Evolutionary conservation across 208 protist genomes (phyloP), one percentile per base, ranked within the genome.

Genomic region (Vickermania ingenoplastis): DNA sequence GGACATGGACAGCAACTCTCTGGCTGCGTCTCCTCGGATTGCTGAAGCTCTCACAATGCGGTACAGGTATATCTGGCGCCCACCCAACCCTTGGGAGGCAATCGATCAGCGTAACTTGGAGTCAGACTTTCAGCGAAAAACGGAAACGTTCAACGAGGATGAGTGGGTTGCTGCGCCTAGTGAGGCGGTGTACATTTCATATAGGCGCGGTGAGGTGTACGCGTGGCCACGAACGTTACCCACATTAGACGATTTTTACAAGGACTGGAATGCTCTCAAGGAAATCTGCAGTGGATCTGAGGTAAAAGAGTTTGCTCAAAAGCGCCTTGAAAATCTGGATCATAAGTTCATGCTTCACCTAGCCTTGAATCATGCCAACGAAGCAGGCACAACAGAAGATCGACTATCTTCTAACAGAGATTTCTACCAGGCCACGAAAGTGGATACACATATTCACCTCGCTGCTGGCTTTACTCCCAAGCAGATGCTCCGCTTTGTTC

Each of bases 391-490:
- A 25, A 92, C 75, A 11, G 86, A 85, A 61, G 81, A 95, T 52
- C 79, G 83, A 31, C 54, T 75, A 53, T 92, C 86, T 31, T 87
- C 81, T 28, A 94, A 97, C 60, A 86, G 89, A 53, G 96, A 98
- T 67, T 96, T 97, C 60, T 97, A 97, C 64, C 89, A 97, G 53
- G 92, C 96, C 3, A 84, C 83, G 14, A 98, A 98, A 65, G 95
- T 99, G 29, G 97, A 99, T 67, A 98, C 94, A 23, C 96, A 99
- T 57, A 96, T 98, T 59, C 97, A 99, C 70, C 90, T 97, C 68
- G 91, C 93, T 1, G 91, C 96, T 13, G 92, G 91, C 21, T 97
- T 98, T 92, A 98, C 88, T 3, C 81, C 90, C 36, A 81, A 90
- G 63, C 91, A 98, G 53, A 80, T 99, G 13, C 71, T 98, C 17